A percentile compares a stretch with the other conserved stretches of the same genome.
Evolutionary conservation across 2,329 filamentous ascomycete genomes (phyloP).

Genomic region (Moelleriella libera): DNA sequence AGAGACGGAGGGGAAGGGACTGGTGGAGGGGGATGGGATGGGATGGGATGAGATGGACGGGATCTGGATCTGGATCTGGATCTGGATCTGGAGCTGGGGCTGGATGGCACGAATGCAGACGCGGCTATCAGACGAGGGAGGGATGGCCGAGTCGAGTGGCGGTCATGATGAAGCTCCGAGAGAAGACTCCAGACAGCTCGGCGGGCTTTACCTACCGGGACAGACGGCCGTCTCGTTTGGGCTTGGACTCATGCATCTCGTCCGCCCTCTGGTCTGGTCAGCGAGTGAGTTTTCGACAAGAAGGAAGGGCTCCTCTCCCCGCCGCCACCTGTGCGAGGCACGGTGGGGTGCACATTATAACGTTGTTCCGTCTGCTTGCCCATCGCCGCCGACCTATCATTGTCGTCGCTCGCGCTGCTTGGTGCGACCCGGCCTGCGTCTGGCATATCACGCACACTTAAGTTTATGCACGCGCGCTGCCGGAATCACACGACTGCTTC

Average conservation of each 20-base stretch:
- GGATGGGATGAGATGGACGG: too few species aligned
- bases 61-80: too few species aligned
- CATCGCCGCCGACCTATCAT: too few species aligned
- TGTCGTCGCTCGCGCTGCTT: too few species aligned
- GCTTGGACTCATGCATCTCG: neutral
- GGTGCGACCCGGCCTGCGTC: too few species aligned
- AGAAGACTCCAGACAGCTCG: too few species aligned
- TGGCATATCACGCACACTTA: too few species aligned
- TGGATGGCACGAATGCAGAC: neutral
- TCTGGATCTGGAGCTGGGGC: too few species aligned
- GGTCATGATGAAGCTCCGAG: neutral
- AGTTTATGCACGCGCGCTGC: too few species aligned
- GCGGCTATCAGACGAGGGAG: too few species aligned
- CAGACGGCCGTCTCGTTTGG: neutral
- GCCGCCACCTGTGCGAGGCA: neutral
- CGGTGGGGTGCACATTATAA: neutral
- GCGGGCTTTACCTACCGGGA: neutral
- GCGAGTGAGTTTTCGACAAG: neutral
- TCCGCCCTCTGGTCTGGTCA: neutral
- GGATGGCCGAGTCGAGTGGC: neutral
- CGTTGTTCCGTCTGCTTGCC: too few species aligned
- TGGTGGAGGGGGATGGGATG: neutral
- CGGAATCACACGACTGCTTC: too few species aligned
- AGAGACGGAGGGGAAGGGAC: neutral
- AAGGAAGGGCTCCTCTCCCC: neutral